phyloP scores from a whole-genome alignment of 106 monocot genomes.

The Dendrobium officinale region DNA sequence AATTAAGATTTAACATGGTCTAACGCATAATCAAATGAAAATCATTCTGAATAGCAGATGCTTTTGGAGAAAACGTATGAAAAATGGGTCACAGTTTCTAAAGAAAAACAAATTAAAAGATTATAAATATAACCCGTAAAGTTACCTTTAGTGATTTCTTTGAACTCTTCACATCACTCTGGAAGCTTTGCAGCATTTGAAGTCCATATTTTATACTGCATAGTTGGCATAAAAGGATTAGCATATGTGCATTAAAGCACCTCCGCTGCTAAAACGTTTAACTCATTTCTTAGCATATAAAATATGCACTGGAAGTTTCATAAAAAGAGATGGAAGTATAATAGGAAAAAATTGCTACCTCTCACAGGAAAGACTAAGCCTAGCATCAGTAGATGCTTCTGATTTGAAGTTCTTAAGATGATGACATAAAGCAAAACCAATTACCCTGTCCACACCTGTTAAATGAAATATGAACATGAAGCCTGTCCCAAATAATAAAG shows the following conservation, averaged over 20 bases:
- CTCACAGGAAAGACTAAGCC: slow-evolving; percentile 24
- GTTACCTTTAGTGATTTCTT: slow-evolving; percentile 12
- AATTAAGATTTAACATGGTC: slow-evolving; percentile 4
- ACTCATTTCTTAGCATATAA: background rate
- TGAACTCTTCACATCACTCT: slow-evolving; percentile 6
- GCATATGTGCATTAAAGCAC: background rate
- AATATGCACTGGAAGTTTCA: background rate
- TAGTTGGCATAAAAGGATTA: background rate
- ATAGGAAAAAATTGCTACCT: background rate
- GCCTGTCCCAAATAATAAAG: background rate
- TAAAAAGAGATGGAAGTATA: background rate
- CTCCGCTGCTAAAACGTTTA: background rate
- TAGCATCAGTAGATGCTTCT: slow-evolving; percentile 26
- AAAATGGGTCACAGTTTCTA: background rate
- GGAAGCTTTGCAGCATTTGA: slow-evolving; percentile 12
- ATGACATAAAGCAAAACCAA: slow-evolving; percentile 65
- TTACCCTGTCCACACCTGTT: slow-evolving; percentile 66
- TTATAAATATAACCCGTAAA: background rate
- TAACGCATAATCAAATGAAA: background rate
- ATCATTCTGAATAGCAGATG: background rate
- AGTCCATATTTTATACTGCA: slow-evolving; percentile 6
- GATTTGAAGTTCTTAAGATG: slow-evolving; percentile 31
- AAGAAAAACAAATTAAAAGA: background rate
- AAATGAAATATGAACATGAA: slow-evolving; percentile 11
- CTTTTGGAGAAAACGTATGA: background rate